Percentiles rank a stretch among this genome's conserved stretches.
These are phyloP conservation scores for Actinomortierella wolfii DNA, from an alignment of 371 early-diverging fungal genomes.

Conservation along the genomic window DNA sequence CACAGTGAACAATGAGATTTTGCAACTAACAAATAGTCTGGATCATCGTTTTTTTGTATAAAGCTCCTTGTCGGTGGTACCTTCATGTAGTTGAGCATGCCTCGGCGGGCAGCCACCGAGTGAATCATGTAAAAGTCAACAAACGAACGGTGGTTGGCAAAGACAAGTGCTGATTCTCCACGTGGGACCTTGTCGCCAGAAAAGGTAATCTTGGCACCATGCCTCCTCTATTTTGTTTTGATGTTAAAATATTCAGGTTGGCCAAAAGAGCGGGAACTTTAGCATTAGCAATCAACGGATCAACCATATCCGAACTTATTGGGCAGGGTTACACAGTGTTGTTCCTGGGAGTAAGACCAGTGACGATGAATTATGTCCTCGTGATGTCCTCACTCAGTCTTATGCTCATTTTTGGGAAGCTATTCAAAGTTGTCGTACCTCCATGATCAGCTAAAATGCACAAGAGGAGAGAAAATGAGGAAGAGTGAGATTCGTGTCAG, in stretches of 20 bases:
- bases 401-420: no score
- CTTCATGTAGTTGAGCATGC: conserved; percentile 71
- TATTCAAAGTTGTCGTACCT: conserved; percentile 46
- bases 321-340: background rate
- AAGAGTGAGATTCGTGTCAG: background rate
- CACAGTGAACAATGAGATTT: background rate
- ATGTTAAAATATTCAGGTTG: background rate
- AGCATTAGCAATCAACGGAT: conserved; percentile 12
- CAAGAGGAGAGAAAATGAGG: background rate
- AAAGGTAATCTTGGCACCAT: conserved; percentile 66
- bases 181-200: conserved; percentile 65
- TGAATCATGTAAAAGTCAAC: conserved; percentile 71
- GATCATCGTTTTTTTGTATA: no score
- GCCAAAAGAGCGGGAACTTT: background rate
- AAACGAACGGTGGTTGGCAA: conserved; percentile 68
- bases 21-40: no score
- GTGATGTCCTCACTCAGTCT: no score
- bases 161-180: conserved; percentile 64
- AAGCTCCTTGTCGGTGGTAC: conserved; percentile 25
- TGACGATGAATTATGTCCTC: background rate
- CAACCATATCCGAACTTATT: background rate
- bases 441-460: conserved; percentile 29
- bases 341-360: conserved; percentile 2
- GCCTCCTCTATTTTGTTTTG: conserved; percentile 46
- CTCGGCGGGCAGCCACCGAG: conserved; percentile 61